Evolutionary conservation across 495 filamentous ascomycete genomes (phyloP), one percentile per base, ranked within the genome.

Genomic region (Immersiella caudata): DNA sequence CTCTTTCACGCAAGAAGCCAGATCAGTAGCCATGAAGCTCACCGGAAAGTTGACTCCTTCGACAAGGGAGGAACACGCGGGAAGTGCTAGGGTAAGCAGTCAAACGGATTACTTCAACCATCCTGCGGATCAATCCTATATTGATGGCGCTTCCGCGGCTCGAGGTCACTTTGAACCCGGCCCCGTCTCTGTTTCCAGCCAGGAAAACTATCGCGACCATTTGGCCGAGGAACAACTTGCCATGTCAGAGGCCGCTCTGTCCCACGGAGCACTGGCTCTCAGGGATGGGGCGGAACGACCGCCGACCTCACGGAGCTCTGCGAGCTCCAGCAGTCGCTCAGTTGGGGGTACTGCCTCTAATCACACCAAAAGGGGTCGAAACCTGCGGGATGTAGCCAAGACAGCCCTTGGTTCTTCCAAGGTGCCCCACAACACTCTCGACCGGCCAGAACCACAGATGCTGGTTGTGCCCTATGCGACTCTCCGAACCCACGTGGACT

Each of bases 1-100:
- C 1, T 77, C 76, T 11, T 58, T 77, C 14, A 71, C 70, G 2
- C 69, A 68, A 24, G 74, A 78, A 9, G 73, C 74, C 20, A 75
- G 64, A 62, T 65, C 63, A 8, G 69, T 68, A 14, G 76, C 76
- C 1, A 69, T 72, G 74, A 76, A 71, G 60, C 68, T 78, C 54
- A 62, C 72, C 7, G 68, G 71, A 1, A 72, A 33, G 50, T n/a
- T 68, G 6, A 56, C 66, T 14, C 57, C 71, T 3, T 50, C 65
- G 1, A 50, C 54, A 7, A 70, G 50, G 65, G 67, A 67, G 0
- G 68, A 72, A 36, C 14, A 35, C 18, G 16, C 4, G 7, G 24
- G 21, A 12, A 14, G 35, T 12, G 73, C 35, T 21, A 58, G 50
- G 26, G 9, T 59, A 25, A 33, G 50, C 57, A 66, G 8, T n/a